Conservation (phyloP, 2,329 filamentous ascomycete genomes). For the Cryphonectria carpinicola region DNA sequence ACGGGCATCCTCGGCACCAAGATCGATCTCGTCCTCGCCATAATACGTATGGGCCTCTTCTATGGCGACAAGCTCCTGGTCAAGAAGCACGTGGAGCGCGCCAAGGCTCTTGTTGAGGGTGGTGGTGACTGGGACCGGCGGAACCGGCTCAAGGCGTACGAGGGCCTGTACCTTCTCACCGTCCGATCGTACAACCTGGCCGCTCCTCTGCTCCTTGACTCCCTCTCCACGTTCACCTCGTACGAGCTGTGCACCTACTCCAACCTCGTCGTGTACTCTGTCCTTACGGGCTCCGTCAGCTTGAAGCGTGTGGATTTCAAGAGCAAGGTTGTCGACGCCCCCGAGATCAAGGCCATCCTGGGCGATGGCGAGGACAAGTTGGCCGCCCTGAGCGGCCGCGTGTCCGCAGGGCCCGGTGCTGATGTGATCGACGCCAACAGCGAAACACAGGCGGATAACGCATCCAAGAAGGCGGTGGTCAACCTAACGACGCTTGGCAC, state of each 20-base stretch:
- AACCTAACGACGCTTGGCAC: slow-evolving; percentile 85
- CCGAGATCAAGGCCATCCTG: slow-evolving; percentile 96
- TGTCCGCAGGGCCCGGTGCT: slow-evolving; percentile 79
- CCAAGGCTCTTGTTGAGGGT: slow-evolving; percentile 86
- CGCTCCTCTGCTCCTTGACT: slow-evolving; percentile 92
- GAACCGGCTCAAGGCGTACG: slow-evolving; percentile 98
- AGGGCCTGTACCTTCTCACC: slow-evolving; percentile 90
- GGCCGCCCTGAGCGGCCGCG: slow-evolving; percentile 76
- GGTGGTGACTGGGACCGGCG: slow-evolving; percentile 98
- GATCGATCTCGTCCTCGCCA: slow-evolving; percentile 94
- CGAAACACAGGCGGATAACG: slow-evolving; percentile 53
- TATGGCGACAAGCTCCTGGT: slow-evolving; percentile 91
- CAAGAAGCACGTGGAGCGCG: slow-evolving; percentile 91
- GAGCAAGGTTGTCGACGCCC: slow-evolving; percentile 96
- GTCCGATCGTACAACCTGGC: slow-evolving; percentile 88
- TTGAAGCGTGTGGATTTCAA: slow-evolving; percentile 99
- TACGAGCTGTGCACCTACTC: slow-evolving; percentile 99
- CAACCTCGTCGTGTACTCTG: slow-evolving; percentile 90
- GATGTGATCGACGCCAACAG: slow-evolving; percentile 71
- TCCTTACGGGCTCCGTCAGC: slow-evolving; percentile 90
- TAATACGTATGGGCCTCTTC: slow-evolving; percentile 94
- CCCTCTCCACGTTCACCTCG: slow-evolving; percentile 95
- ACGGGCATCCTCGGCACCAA: slow-evolving; percentile 96
- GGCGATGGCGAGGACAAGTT: slow-evolving; percentile 89
- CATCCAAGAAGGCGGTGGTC: slow-evolving; percentile 68